Base-by-base conservation (phyloP, 1,284 basidiomycete species). In the Entoloma clypeatum region DNA sequence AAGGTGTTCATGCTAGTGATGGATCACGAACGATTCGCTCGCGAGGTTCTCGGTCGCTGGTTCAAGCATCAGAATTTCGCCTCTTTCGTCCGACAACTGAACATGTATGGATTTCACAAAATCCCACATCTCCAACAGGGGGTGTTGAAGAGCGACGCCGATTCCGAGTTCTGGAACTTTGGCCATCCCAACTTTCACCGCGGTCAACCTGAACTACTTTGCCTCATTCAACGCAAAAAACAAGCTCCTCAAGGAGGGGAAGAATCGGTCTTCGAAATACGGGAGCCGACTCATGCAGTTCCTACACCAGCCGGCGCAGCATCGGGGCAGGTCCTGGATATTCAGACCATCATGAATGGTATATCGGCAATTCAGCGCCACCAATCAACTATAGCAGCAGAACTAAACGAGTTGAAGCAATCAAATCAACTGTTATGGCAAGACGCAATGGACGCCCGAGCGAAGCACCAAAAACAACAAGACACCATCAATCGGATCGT, bases 21-120 rank as follows among this genome's bases (percentile, higher is more conserved):
- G 36, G 91, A 96, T 64, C 88, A 93, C 57, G 92, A 97, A 62
- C 82, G 84, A 17, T 92, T 99, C 59, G 89, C 91, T 2, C 83
- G 86, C 35, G 89, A 97, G 63, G 79, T 96, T 18, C 75, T 98
- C 5, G 90, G 91, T 3, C 77, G 83, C 35, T 97, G 89, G 86
- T 98, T 97, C 79, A 97, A 97, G 62, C 94, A 97, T 68, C 81
- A 85, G 51, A 95, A 94, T 64, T 96, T 96, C 61, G 83, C 81
- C 34, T 92, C 88, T 30, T 97, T 98, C 59, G 93, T 97, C 25
- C 80, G 94, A 26, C 94, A 98, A 63, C 77, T 97, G 57, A 97
- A 98, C 74, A 96, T 96, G 92, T 94, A 95, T 62, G 92, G 91
- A 32, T 95, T 95, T 61, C 91, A 92, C 72, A 93, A 93, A 71